phyloP scores from a whole-genome alignment of 2,329 filamentous ascomycete genomes.

The Plenodomus tracheiphilus region DNA sequence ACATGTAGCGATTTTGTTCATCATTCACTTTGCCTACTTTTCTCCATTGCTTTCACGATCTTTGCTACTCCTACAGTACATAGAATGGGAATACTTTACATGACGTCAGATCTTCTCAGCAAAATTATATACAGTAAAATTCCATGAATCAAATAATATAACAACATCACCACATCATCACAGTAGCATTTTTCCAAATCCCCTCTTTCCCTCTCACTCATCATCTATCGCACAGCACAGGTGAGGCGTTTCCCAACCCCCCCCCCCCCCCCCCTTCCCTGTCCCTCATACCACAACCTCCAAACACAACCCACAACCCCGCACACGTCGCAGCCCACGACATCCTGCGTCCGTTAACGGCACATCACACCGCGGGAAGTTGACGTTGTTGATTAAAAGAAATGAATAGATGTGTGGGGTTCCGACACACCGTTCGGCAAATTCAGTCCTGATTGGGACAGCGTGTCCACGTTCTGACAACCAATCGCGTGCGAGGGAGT shows the following conservation, averaged over 20 bases:
- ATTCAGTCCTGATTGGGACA: conserved; percentile 5
- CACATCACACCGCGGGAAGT: not conserved
- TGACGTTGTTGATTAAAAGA: not conserved
- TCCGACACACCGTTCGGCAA: not conserved
- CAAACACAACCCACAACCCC: not conserved
- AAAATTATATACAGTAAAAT: no score
- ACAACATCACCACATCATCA: no score
- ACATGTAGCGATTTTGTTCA: no score
- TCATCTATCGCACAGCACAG: no score
- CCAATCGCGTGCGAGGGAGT: conserved; percentile 6
- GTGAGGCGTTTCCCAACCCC: no score
- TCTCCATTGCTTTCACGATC: not conserved
- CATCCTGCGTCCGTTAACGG: not conserved
- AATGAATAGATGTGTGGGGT: not conserved
- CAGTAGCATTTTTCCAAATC: no score
- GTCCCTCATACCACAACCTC: no score
- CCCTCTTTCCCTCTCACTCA: no score
- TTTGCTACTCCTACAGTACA: not conserved
- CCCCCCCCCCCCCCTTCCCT: no score
- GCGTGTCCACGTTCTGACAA: conserved; percentile 1
- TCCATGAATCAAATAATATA: no score
- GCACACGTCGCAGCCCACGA: not conserved
- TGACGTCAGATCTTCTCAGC: no score
- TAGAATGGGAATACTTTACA: no score
- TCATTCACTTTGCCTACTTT: not conserved